These are phyloP conservation scores for Lactarius sanguifluus DNA, from an alignment of 768 basidiomycete species.

Conservation along the genomic window DNA sequence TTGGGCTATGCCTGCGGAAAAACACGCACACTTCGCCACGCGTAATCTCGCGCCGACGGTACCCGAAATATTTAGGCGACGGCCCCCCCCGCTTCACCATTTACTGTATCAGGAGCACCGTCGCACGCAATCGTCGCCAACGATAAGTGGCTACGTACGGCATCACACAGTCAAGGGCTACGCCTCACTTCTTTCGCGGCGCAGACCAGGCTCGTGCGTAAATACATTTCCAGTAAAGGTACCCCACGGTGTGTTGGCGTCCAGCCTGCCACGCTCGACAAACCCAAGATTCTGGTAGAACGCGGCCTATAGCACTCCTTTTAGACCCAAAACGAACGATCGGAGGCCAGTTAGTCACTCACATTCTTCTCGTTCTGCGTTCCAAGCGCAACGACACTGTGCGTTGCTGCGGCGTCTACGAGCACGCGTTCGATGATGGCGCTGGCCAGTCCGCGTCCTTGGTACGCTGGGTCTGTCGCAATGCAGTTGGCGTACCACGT, in stretches of 20 bases:
- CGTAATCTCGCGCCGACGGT: not conserved
- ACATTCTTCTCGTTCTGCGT: conserved; percentile 15
- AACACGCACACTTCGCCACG: not conserved
- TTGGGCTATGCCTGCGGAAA: not conserved
- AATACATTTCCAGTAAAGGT: conserved; percentile 11
- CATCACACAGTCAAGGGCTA: not conserved
- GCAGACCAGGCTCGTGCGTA: not conserved
- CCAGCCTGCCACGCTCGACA: conserved; percentile 9
- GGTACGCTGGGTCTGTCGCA: conserved; percentile 8
- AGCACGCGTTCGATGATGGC: conserved; percentile 2
- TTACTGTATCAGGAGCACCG: not conserved
- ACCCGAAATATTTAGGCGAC: not conserved
- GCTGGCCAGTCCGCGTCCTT: conserved; percentile 6
- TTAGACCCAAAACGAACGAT: not conserved
- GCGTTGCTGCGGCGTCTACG: conserved; percentile 1
- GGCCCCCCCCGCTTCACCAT: too few species aligned
- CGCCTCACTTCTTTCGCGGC: not conserved
- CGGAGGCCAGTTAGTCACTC: not conserved
- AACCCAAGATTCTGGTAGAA: conserved; percentile 15
- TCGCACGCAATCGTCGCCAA: too few species aligned
- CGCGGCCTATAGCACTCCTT: not conserved
- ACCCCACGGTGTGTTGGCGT: conserved; percentile 5
- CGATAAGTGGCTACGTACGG: not conserved
- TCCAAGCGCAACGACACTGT: conserved; percentile 2
- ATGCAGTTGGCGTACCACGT: conserved; percentile 13